Conservation (phyloP, 805 yeast species). For the Hanseniaspora hatyaiensis region DNA sequence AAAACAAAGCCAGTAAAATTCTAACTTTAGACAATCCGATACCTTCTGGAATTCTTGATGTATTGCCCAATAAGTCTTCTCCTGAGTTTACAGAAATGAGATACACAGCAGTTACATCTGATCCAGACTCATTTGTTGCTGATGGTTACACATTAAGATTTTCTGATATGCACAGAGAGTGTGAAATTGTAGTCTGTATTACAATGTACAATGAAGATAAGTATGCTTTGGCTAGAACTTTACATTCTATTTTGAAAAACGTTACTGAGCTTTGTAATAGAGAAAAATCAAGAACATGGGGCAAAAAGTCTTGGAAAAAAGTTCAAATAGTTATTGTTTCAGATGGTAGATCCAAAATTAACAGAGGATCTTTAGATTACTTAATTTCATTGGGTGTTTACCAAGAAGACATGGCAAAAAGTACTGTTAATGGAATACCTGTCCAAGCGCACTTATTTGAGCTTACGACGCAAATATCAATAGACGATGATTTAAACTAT, state of each 20-base stretch:
- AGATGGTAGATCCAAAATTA: constrained; percentile 87
- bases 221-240: constrained; percentile 74
- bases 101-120: constrained; percentile 91
- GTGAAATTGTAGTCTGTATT: constrained; percentile 80
- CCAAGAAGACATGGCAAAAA: constrained; percentile 95
- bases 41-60: constrained; percentile 75
- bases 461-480: constrained; percentile 87
- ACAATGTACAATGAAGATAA: constrained; percentile 98
- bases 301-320: constrained; percentile 93
- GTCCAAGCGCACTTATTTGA: constrained; percentile 93
- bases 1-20: constrained; percentile 52
- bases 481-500: constrained; percentile 79
- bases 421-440: constrained; percentile 78
- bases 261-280: constrained; percentile 78
- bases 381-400: constrained; percentile 92
- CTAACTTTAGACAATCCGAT: constrained; percentile 87
- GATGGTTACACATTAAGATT: constrained; percentile 81
- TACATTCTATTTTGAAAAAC: constrained; percentile 89
- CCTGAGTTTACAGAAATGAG: constrained; percentile 95
- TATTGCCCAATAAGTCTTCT: constrained; percentile 73
- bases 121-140: constrained; percentile 70
- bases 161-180: constrained; percentile 76
- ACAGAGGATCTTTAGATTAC: constrained; percentile 73
- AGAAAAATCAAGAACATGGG: constrained; percentile 80
- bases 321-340: constrained; percentile 83